These are phyloP conservation scores for Pyrus betulifolia DNA, from an alignment of 306 rosid genomes.

Conservation along the genomic window DNA sequence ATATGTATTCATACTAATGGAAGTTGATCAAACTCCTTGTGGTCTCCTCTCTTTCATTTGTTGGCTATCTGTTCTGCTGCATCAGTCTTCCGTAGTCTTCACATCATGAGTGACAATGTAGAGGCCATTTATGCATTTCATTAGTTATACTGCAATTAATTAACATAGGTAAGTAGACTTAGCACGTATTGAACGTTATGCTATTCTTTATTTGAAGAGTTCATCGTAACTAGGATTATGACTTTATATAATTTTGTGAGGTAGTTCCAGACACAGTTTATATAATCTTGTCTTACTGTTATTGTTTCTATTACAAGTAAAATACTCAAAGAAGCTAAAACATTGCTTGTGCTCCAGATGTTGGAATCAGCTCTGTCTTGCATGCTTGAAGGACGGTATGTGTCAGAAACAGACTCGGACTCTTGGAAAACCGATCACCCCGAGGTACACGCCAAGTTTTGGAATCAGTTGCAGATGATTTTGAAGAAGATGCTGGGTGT, in stretches of 20 bases:
- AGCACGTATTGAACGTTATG: background rate
- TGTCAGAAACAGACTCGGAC: constrained; percentile 42
- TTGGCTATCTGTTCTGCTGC: background rate
- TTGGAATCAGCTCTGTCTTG: constrained; percentile 68
- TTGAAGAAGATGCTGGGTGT: constrained; percentile 73
- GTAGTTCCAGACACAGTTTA: background rate
- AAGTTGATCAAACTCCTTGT: background rate
- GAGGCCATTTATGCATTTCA: background rate
- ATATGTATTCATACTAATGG: background rate
- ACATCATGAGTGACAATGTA: background rate
- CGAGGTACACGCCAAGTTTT: constrained; percentile 64
- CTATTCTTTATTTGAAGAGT: background rate
- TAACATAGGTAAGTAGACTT: background rate
- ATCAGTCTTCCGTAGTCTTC: background rate
- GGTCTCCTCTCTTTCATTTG: background rate
- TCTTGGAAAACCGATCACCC: constrained; percentile 31
- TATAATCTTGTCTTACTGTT: background rate
- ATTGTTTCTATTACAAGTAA: background rate
- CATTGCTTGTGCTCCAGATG: constrained; percentile 41
- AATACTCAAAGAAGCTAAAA: background rate
- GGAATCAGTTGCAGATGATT: constrained; percentile 74
- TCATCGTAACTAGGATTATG: background rate
- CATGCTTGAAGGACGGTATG: constrained; percentile 80
- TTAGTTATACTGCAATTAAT: background rate
- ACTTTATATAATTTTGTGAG: background rate